phyloP scores from a whole-genome alignment of 2,329 filamentous ascomycete genomes.

The Exophiala oligosperma region DNA sequence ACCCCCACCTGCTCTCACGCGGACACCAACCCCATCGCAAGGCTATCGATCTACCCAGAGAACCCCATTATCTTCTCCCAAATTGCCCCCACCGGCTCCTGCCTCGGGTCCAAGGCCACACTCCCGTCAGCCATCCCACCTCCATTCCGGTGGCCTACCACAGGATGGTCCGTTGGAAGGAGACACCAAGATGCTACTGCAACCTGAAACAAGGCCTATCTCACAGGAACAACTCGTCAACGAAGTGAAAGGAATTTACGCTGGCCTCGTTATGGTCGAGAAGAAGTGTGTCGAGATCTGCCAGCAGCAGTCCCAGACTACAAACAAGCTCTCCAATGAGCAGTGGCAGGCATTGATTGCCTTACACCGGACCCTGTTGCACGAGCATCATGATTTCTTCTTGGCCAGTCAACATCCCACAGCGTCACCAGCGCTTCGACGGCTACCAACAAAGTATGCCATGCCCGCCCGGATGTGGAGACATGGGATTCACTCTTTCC shows the following conservation, averaged over 20 bases:
- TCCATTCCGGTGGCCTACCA: not conserved
- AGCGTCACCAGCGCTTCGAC: slow-evolving; percentile 65
- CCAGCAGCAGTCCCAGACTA: slow-evolving; percentile 56
- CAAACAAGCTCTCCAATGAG: slow-evolving; percentile 58
- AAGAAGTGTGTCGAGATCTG: slow-evolving; percentile 84
- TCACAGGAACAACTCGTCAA: slow-evolving; percentile 75
- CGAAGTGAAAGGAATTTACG: slow-evolving; percentile 69
- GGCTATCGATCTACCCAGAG: slow-evolving; percentile 10
- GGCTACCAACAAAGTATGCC: slow-evolving; percentile 75
- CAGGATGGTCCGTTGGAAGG: slow-evolving; percentile 4
- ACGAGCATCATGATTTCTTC: slow-evolving; percentile 86
- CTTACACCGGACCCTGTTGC: slow-evolving; percentile 74
- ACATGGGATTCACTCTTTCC: slow-evolving; percentile 82
- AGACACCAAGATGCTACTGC: slow-evolving; percentile 32
- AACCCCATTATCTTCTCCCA: slow-evolving; percentile 18
- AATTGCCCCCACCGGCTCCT: not conserved
- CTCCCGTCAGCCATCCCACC: not conserved
- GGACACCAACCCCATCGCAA: slow-evolving; percentile 10
- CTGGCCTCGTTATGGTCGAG: slow-evolving; percentile 58
- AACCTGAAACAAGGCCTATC: slow-evolving; percentile 68
- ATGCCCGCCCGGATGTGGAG: slow-evolving; percentile 98
- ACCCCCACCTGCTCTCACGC: slow-evolving; percentile 3
- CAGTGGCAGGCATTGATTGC: slow-evolving; percentile 85
- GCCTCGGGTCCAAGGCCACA: not conserved
- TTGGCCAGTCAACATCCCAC: slow-evolving; percentile 83